Evolutionary conservation across 345 rosid genomes (phyloP).

Genomic region (Eucalyptus curtisii): DNA sequence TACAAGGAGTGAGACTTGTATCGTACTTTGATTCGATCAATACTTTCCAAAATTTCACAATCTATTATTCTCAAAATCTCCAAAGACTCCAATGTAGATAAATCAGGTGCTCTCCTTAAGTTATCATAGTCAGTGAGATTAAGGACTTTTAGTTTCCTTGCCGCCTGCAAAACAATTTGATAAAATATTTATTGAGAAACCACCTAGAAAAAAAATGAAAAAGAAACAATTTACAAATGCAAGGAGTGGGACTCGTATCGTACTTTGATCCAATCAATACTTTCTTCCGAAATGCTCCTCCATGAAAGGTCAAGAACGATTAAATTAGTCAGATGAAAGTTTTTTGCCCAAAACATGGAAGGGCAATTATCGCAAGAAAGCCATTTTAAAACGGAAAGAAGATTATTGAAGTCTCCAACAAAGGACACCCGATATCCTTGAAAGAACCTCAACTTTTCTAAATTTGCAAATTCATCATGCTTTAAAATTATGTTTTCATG

Average conservation of each 20-base stretch:
- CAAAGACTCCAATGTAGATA: too few relatives aligned
- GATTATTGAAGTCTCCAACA: not conserved
- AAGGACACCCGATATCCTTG: accelerated
- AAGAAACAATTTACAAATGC: accelerated
- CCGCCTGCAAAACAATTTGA: too few relatives aligned
- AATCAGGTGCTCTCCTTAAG: too few relatives aligned
- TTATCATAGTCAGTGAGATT: accelerated
- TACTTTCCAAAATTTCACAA: accelerated
- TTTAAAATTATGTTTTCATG: accelerated
- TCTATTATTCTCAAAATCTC: accelerated
- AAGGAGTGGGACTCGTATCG: too few relatives aligned
- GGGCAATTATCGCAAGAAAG: accelerated
- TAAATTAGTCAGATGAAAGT: not conserved
- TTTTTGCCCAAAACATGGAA: not conserved
- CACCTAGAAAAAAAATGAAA: too few relatives aligned
- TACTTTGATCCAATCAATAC: too few relatives aligned
- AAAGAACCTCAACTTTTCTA: accelerated
- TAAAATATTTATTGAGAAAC: too few relatives aligned
- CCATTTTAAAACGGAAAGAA: accelerated
- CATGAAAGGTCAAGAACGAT: accelerated
- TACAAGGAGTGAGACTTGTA: not conserved
- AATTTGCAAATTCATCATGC: accelerated
- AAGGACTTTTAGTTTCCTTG: too few relatives aligned
- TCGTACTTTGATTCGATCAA: not conserved
- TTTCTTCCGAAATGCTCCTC: accelerated